Evolutionary conservation across 1,139 yeast species (phyloP).

Genomic region (Pichia sp.): DNA sequence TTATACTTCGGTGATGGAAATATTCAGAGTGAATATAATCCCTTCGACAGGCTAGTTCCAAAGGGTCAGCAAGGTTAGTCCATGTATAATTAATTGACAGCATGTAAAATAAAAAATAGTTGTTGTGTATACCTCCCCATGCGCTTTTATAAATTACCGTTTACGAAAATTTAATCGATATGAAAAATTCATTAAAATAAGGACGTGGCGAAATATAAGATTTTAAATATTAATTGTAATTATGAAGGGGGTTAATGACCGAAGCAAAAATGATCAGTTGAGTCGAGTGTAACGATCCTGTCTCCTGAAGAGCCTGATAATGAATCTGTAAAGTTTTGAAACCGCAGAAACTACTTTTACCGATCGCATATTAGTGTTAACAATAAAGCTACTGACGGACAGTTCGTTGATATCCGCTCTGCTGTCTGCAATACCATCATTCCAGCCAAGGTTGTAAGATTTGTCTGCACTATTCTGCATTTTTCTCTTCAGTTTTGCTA

Average conservation of each 20-base stretch:
- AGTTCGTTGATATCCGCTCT: conserved; percentile 9
- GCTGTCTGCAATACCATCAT: conserved; percentile 13
- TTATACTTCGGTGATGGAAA: conserved; percentile 8
- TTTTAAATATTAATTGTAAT: not conserved
- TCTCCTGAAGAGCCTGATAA: conserved; percentile 3
- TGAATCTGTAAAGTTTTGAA: not conserved
- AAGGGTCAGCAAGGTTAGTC: not conserved
- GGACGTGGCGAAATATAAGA: not conserved
- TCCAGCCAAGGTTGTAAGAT: conserved; percentile 7
- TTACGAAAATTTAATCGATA: not conserved
- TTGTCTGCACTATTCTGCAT: not conserved
- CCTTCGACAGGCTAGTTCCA: conserved; percentile 25
- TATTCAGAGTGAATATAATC: conserved; percentile 24
- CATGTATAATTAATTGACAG: not conserved
- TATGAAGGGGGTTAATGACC: not conserved
- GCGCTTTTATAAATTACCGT: not conserved
- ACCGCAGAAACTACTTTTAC: not conserved
- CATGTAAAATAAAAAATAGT: not conserved
- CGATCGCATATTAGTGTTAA: not conserved
- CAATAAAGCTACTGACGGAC: conserved; percentile 10
- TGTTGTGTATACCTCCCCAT: not conserved
- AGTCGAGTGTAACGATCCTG: not conserved
- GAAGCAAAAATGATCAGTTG: not conserved
- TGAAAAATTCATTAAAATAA: not conserved
- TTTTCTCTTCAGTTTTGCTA: conserved; percentile 23